Conservation (phyloP, 805 yeast genomes). For the Candida quercuum region DNA sequence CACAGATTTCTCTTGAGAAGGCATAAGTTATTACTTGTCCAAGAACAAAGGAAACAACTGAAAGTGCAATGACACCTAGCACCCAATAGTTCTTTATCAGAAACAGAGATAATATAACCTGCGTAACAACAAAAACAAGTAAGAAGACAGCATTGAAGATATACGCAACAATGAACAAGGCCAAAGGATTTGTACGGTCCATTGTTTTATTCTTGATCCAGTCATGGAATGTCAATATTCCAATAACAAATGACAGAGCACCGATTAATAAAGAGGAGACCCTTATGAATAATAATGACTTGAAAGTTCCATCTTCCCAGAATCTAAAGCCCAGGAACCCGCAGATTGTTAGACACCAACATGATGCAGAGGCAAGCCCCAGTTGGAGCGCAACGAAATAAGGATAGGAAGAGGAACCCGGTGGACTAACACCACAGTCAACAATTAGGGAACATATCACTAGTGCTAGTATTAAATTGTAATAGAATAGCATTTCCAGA, state of each 20-base stretch:
- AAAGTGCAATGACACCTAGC: slow-evolving; percentile 72
- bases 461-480: slow-evolving; percentile 52
- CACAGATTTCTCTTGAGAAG: slow-evolving; percentile 62
- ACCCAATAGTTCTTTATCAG: slow-evolving; percentile 83
- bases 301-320: slow-evolving; percentile 89
- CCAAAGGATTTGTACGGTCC: slow-evolving; percentile 50
- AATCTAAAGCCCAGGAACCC: slow-evolving; percentile 83
- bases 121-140: slow-evolving; percentile 58
- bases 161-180: slow-evolving; percentile 65
- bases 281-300: slow-evolving; percentile 55
- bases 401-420: slow-evolving; percentile 67
- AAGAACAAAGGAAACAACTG: slow-evolving; percentile 64
- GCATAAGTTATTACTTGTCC: slow-evolving; percentile 80
- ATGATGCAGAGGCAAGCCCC: slow-evolving; percentile 67
- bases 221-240: slow-evolving; percentile 68
- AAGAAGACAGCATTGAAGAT: slow-evolving; percentile 66
- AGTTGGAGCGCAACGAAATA: slow-evolving; percentile 81
- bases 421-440: slow-evolving; percentile 91
- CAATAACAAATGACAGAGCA: slow-evolving; percentile 56
- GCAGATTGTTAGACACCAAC: slow-evolving; percentile 62
- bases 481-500: slow-evolving; percentile 73
- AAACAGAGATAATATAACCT: slow-evolving; percentile 58
- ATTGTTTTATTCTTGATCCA: slow-evolving; percentile 44
- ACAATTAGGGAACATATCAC: slow-evolving; percentile 67
- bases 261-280: slow-evolving; percentile 52